Evolutionary conservation across 1,284 basidiomycete genomes (phyloP).

Genomic region (Anthracocystis setariae): DNA sequence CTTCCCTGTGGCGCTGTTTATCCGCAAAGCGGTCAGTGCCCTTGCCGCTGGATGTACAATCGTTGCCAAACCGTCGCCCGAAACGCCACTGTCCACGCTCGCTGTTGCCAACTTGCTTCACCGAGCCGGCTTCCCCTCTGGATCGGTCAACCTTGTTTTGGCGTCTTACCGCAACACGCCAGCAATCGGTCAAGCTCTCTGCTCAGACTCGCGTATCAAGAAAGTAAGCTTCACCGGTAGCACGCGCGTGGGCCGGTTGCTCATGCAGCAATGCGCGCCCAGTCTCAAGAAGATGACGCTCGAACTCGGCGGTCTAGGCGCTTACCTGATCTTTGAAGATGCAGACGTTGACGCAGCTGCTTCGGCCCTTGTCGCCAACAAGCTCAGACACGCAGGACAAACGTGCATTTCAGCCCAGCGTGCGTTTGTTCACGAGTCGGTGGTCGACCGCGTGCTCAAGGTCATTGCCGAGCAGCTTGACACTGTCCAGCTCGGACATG

Average conservation of each 20-base stretch:
- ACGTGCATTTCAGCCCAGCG: conserved; percentile 76
- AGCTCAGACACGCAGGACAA: conserved; percentile 92
- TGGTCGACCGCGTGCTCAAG: conserved; percentile 84
- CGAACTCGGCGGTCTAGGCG: conserved; percentile 78
- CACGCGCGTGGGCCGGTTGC: conserved; percentile 88
- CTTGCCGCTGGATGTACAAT: conserved; percentile 92
- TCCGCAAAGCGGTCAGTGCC: conserved; percentile 87
- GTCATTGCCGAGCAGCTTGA: conserved; percentile 83
- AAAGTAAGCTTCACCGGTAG: conserved; percentile 96
- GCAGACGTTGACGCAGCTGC: conserved; percentile 93
- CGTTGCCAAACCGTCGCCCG: conserved; percentile 93
- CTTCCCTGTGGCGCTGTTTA: conserved; percentile 72
- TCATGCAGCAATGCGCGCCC: conserved; percentile 82
- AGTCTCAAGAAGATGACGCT: conserved; percentile 85
- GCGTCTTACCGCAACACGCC: conserved; percentile 76
- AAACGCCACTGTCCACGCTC: conserved; percentile 92
- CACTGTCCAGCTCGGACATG: conserved; percentile 89
- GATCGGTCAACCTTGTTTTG: conserved; percentile 93
- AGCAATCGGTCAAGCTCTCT: conserved; percentile 78
- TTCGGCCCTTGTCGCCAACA: conserved; percentile 82
- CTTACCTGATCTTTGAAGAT: conserved; percentile 96
- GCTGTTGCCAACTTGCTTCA: conserved; percentile 84
- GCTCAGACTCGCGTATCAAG: conserved; percentile 74
- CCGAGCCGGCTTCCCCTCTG: conserved; percentile 89
- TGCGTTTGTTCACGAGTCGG: conserved; percentile 73